phyloP scores from a whole-genome alignment of 2,329 filamentous ascomycete genomes.

The Tympanopsis confertula region DNA sequence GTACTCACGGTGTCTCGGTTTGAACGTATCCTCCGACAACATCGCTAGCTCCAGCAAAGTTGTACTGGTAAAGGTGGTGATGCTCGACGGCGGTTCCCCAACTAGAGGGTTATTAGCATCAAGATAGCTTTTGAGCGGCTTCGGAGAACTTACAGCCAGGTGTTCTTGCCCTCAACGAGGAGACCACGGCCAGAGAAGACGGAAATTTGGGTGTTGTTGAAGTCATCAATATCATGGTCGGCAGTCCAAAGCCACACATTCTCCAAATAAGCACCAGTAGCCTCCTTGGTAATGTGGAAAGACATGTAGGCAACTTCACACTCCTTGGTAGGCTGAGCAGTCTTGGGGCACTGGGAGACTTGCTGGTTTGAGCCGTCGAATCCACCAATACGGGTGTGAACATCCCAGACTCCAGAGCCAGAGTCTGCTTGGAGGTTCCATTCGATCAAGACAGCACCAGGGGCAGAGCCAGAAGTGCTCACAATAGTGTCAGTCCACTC shows the following conservation, averaged over 20 bases:
- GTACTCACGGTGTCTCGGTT: conserved; percentile 22
- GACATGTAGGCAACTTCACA: no score
- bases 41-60: conserved; percentile 9
- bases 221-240: conserved; percentile 38
- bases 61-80: conserved; percentile 3
- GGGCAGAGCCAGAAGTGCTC: no score
- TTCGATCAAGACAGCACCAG: no score
- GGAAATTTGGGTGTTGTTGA: conserved; percentile 25
- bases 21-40: conserved; percentile 21
- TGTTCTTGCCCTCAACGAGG: conserved; percentile 22
- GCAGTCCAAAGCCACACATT: conserved; percentile 41
- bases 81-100: no score
- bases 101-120: conserved; percentile 7
- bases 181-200: conserved; percentile 35
- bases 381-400: not conserved
- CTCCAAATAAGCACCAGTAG: conserved; percentile 42
- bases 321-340: no score
- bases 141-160: not conserved
- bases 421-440: no score
- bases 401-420: no score
- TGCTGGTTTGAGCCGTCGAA: no score
- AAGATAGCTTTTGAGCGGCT: no score
- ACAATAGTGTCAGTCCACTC: no score
- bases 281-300: no score
- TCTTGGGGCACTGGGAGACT: no score